Base-by-base conservation (phyloP, 1,284 basidiomycete genomes). In the Laetiporus sulphureus region DNA sequence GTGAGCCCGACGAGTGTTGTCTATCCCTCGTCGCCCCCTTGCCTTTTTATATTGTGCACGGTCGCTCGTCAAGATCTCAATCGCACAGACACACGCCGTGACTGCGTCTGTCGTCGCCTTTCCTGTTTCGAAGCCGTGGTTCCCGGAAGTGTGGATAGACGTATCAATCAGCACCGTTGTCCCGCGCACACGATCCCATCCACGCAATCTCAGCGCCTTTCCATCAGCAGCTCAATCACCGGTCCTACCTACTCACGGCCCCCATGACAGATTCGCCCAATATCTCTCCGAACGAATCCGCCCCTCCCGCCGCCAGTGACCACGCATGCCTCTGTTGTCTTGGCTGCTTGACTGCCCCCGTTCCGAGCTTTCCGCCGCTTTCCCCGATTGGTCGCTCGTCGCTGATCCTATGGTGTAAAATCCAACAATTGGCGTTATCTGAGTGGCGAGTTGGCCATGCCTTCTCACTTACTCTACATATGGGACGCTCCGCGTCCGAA, bases 111-210 rank as follows among this genome's bases (percentile, higher is more conserved):
- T 46, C 39, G 36, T 38, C 39, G 33, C 40, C 46, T 52, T 54
- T 37, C 21, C n/a, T 36, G 22, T 33, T 24, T 32, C 11, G 36
- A 36, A 43, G 38, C 40, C 37, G 37, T 32, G 37, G 41, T 46
- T 40, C 36, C 41, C 45, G 38, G 40, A 42, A 40, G 29, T 33
- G 36, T 25, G 15, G 38, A 36, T 31, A 22, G 41, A 47, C 47
- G 37, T 51, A 59, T 58, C 57, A 57, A 59, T 59, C 57, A 59
- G 39, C 46, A 22, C 55, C 55, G 56, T 54, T 51, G 52, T 38
- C 45, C 40, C 39, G 47, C 47, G 50, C 13, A 7, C 25, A 51
- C 58, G 55, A 60, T 54, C 54, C 44, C 51, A 56, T 56, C 58
- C 44, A 44, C 42, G 36, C 50, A 48, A 49, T 38, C 41, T 40